Evolutionary conservation across 2,329 filamentous ascomycete genomes (phyloP).

Genomic region (Botrytis tulipae): DNA sequence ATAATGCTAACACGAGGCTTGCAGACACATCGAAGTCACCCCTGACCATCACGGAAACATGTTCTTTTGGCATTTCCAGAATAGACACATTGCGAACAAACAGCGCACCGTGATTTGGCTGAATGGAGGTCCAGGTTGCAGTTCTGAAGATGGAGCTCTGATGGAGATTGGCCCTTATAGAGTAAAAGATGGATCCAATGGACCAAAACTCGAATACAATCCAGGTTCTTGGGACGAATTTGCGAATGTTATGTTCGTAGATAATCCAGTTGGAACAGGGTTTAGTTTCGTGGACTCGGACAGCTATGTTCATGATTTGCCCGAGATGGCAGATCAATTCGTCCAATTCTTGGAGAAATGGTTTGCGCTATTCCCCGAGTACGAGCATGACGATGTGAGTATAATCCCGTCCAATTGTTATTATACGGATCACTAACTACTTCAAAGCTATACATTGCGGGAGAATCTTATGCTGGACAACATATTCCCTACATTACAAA

Average conservation of each 20-base stretch:
- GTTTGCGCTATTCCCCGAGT: slow-evolving; percentile 87
- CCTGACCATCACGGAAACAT: slow-evolving; percentile 85
- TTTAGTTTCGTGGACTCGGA: slow-evolving; percentile 95
- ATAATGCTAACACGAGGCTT: background rate
- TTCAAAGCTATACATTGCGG: slow-evolving; percentile 80
- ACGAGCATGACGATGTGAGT: slow-evolving; percentile 85
- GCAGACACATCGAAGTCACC: slow-evolving; percentile 85
- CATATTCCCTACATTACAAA: slow-evolving; percentile 97
- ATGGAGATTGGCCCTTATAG: slow-evolving; percentile 89
- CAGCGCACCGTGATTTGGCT: slow-evolving; percentile 94
- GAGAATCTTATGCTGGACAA: slow-evolving; percentile 95
- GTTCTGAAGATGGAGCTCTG: slow-evolving; percentile 92
- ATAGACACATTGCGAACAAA: slow-evolving; percentile 88
- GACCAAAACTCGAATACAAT: slow-evolving; percentile 66
- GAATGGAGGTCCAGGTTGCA: slow-evolving; percentile 95
- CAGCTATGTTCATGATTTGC: slow-evolving; percentile 79
- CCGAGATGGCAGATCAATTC: slow-evolving; percentile 88
- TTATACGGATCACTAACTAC: slow-evolving; percentile 29
- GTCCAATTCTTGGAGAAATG: slow-evolving; percentile 87
- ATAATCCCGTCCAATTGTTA: background rate
- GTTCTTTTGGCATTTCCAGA: slow-evolving; percentile 98
- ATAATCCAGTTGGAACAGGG: slow-evolving; percentile 94
- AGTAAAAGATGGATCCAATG: slow-evolving; percentile 64
- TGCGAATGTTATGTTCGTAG: slow-evolving; percentile 92
- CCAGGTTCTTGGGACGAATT: slow-evolving; percentile 99